These are phyloP conservation scores for Phialophora verrucosa DNA, from an alignment of 2,329 filamentous ascomycete genomes.

Conservation along the genomic window DNA sequence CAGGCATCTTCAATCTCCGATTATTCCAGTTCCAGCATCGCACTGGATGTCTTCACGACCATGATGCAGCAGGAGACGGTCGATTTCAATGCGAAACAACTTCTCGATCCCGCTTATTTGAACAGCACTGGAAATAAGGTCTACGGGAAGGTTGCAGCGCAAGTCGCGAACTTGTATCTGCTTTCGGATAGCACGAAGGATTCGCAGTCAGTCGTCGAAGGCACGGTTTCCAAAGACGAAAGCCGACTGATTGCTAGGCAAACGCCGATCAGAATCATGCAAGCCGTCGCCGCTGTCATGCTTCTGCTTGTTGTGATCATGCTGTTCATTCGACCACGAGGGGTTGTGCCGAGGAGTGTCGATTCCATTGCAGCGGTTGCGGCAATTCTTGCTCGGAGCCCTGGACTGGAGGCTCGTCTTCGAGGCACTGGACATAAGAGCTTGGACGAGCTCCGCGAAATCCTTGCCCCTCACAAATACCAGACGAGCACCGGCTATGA, in stretches of 20 bases:
- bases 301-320: slow-evolving; percentile 27
- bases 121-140: slow-evolving; percentile 18
- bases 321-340: slow-evolving; percentile 25
- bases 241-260: slow-evolving; percentile 25
- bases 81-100: slow-evolving; percentile 18
- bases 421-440: slow-evolving; percentile 27
- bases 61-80: slow-evolving; percentile 27
- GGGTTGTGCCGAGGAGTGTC: slow-evolving; percentile 31
- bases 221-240: slow-evolving; percentile 24
- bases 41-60: slow-evolving; percentile 26
- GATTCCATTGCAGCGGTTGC: slow-evolving; percentile 33
- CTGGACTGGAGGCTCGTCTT: slow-evolving; percentile 23
- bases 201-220: slow-evolving; percentile 15
- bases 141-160: slow-evolving; percentile 25
- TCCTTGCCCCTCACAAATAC: slow-evolving; percentile 23
- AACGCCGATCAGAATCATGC: slow-evolving; percentile 30
- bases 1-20: slow-evolving; percentile 20
- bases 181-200: slow-evolving; percentile 11
- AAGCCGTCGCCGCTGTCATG: slow-evolving; percentile 25
- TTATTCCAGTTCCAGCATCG: neutral
- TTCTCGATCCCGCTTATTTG: slow-evolving; percentile 29
- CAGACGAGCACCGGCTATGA: slow-evolving; percentile 24
- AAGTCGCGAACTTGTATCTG: slow-evolving; percentile 32
- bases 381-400: slow-evolving; percentile 33
- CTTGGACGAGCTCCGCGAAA: slow-evolving; percentile 16